phyloP scores from a whole-genome alignment of 177 flowering plant species.

The Vitis hybrid region DNA sequence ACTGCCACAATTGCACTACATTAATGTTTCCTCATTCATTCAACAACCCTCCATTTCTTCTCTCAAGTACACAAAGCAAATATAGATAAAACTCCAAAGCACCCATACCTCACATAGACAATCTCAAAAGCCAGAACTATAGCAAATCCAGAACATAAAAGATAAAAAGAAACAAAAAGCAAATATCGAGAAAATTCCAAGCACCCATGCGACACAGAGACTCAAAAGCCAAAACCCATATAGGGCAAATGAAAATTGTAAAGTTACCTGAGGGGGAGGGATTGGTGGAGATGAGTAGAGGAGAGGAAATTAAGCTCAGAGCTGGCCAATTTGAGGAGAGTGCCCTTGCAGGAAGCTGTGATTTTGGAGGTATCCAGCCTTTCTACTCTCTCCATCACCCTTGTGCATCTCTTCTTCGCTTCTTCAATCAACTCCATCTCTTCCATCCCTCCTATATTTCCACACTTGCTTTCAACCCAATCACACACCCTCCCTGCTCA shows the following conservation, averaged over 20 bases:
- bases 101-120: no score
- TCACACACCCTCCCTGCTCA: not conserved
- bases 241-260: not conserved
- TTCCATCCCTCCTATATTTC: not conserved
- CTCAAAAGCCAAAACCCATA: no score
- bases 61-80: not conserved
- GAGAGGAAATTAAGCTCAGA: constrained; percentile 45
- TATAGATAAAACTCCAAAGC: no score
- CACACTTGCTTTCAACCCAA: not conserved
- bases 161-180: no score
- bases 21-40: no score
- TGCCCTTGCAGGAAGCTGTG: constrained; percentile 31
- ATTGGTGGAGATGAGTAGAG: constrained; percentile 8
- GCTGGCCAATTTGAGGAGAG: constrained; percentile 33
- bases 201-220: no score
- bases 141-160: no score
- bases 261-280: not conserved
- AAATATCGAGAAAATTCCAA: no score
- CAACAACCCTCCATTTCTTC: not conserved
- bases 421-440: constrained; percentile 12
- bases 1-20: constrained; percentile 19
- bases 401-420: constrained; percentile 35
- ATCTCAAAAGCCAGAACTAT: no score
- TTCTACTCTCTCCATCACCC: constrained; percentile 16
- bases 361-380: constrained; percentile 18